phyloP scores from a whole-genome alignment of 371 early-diverging fungal genomes.

The Mucor circinelloides region DNA sequence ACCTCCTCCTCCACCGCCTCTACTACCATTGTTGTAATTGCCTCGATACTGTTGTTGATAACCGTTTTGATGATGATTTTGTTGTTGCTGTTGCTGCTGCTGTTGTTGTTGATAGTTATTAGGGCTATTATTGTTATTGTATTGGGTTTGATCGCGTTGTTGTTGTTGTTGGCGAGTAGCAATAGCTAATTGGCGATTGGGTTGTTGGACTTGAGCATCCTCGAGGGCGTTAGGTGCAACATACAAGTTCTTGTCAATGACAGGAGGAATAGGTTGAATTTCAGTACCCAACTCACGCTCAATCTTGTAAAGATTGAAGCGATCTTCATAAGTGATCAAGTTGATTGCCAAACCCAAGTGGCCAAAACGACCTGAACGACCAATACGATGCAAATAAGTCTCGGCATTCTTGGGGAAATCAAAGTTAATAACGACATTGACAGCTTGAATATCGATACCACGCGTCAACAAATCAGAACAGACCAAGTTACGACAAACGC shows the following conservation, averaged over 20 bases:
- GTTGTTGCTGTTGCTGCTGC: slow-evolving; percentile 11
- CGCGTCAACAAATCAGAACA: slow-evolving; percentile 96
- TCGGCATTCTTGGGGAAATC: slow-evolving; percentile 99
- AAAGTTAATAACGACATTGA: slow-evolving; percentile 99
- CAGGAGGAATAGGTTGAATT: slow-evolving; percentile 94
- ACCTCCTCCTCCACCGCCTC: slow-evolving; percentile 4
- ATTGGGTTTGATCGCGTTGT: slow-evolving; percentile 43
- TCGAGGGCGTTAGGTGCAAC: slow-evolving; percentile 75
- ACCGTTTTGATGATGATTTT: slow-evolving; percentile 9
- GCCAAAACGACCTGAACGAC: slow-evolving; percentile 97
- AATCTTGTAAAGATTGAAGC: slow-evolving; percentile 93
- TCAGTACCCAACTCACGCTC: slow-evolving; percentile 98
- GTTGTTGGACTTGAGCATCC: slow-evolving; percentile 50
- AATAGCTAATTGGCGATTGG: slow-evolving; percentile 47
- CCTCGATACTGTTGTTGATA: slow-evolving; percentile 20
- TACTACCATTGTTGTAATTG: slow-evolving; percentile 4
- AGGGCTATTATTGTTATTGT: slow-evolving; percentile 14
- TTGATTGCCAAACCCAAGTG: slow-evolving; percentile 98
- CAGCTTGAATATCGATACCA: slow-evolving; percentile 99
- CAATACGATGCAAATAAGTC: slow-evolving; percentile 99
- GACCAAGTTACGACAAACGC: slow-evolving; percentile 94
- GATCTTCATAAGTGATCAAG: slow-evolving; percentile 95
- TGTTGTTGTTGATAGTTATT: slow-evolving; percentile 2
- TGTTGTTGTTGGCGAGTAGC: slow-evolving; percentile 55
- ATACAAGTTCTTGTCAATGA: slow-evolving; percentile 90